phyloP scores from a whole-genome alignment of 805 yeast genomes.

The Cyberlindnera americana region DNA sequence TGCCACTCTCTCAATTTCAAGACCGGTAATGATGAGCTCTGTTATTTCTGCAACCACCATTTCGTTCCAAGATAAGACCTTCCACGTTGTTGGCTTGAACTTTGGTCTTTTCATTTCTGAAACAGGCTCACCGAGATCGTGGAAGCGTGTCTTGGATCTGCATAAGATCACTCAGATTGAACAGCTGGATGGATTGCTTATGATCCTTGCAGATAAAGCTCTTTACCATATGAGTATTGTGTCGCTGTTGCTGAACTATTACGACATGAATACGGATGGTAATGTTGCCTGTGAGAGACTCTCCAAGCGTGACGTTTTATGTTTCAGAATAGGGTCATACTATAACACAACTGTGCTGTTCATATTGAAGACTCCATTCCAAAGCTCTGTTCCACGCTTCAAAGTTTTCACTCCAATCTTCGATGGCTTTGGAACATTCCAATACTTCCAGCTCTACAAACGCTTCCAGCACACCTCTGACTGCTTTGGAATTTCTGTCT shows the following conservation, averaged over 20 bases:
- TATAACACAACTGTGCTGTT: conserved; percentile 55
- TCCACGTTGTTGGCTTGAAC: conserved; percentile 55
- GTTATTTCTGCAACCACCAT: conserved; percentile 46
- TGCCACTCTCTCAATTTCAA: conserved; percentile 28
- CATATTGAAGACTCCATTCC: conserved; percentile 46
- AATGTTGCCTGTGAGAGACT: conserved; percentile 44
- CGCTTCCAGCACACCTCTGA: conserved; percentile 53
- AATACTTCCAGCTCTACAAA: conserved; percentile 41
- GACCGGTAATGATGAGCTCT: conserved; percentile 33
- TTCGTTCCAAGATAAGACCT: conserved; percentile 40
- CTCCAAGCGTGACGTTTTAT: conserved; percentile 51
- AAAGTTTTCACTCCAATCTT: conserved; percentile 55
- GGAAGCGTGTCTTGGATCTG: conserved; percentile 58
- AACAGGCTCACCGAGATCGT: conserved; percentile 30
- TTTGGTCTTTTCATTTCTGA: conserved; percentile 57
- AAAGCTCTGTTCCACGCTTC: conserved; percentile 40
- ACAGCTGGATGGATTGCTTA: conserved; percentile 53
- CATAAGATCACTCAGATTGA: conserved; percentile 53
- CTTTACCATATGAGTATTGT: conserved; percentile 63
- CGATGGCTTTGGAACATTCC: conserved; percentile 46
- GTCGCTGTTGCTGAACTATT: conserved; percentile 56
- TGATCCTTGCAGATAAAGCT: conserved; percentile 55
- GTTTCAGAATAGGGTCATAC: conserved; percentile 69
- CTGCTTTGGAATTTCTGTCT: conserved; percentile 55
- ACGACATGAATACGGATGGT: conserved; percentile 35